Evolutionary conservation across 176 grass and related monocot genomes (phyloP).

Genomic region (Hordeum vulgare): DNA sequence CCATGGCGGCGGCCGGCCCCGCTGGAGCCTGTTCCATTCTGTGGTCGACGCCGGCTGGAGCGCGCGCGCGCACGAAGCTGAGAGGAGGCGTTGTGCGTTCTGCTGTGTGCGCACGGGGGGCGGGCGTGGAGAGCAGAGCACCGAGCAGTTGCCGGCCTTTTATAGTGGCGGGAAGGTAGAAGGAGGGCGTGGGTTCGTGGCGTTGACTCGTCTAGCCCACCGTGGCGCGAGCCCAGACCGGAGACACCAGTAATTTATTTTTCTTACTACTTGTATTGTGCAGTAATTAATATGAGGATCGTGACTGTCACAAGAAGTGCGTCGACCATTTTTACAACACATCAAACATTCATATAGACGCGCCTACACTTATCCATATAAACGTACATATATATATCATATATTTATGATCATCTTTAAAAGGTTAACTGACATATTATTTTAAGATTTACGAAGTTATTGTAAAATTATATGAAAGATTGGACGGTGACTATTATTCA

Average conservation of each 20-base stretch:
- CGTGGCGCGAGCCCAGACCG: background rate
- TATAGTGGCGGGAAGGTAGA: constrained; percentile 1
- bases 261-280: background rate
- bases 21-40: background rate
- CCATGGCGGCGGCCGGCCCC: constrained; percentile 21
- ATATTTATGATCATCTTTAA: too few relatives aligned
- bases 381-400: too few relatives aligned
- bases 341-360: too few relatives aligned
- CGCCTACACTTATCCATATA: too few relatives aligned
- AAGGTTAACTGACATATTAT: too few relatives aligned
- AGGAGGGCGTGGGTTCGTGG: background rate
- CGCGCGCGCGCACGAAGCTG: background rate
- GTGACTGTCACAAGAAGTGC: background rate
- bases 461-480: too few relatives aligned
- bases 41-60: background rate
- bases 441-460: too few relatives aligned
- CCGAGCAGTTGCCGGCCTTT: constrained; percentile 22
- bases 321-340: too few relatives aligned
- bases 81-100: background rate
- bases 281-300: background rate
- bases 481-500: too few relatives aligned
- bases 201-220: background rate
- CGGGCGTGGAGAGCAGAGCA: constrained; percentile 15
- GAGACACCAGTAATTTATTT: background rate
- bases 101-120: background rate